These are phyloP conservation scores for Pleurotus platypus DNA, from an alignment of 768 basidiomycete species.

Conservation along the genomic window DNA sequence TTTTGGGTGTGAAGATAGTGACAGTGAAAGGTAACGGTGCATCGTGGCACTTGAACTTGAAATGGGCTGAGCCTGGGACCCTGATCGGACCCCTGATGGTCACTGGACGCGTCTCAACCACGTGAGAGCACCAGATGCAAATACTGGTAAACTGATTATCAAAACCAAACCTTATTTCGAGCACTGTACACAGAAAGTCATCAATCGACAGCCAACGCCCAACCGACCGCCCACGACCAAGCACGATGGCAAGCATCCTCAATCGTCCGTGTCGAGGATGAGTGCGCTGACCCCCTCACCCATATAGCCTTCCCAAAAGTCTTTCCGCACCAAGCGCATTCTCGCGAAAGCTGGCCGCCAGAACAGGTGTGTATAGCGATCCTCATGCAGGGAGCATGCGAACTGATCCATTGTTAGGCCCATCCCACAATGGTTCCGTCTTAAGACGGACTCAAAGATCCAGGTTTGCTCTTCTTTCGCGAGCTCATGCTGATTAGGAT, in stretches of 20 bases:
- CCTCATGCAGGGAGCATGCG: not conserved
- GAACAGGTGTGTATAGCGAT: conserved; percentile 69
- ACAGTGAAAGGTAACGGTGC: not conserved
- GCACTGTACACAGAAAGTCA: conserved; percentile 7
- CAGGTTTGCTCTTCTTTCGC: conserved; percentile 51
- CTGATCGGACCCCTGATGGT: not conserved
- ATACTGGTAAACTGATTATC: conserved; percentile 5
- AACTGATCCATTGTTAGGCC: conserved; percentile 47
- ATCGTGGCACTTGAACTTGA: too few relatives aligned
- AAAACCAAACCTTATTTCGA: conserved; percentile 6
- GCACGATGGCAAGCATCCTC: conserved; percentile 41
- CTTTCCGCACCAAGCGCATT: conserved; percentile 94
- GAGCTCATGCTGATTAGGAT: not conserved
- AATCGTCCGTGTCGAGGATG: not conserved
- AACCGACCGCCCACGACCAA: not conserved
- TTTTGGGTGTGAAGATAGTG: conserved; percentile 22
- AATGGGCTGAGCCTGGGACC: too few relatives aligned
- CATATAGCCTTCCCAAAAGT: conserved; percentile 94
- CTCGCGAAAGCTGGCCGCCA: conserved; percentile 95
- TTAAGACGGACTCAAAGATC: conserved; percentile 94
- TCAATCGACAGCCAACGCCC: not conserved
- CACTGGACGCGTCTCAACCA: not conserved
- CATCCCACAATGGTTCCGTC: conserved; percentile 99
- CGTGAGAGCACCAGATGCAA: not conserved
- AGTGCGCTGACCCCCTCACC: conserved; percentile 9